Evolutionary conservation across 805 yeast species (phyloP), one percentile per base, ranked within the genome.

Genomic region (Yarrowia phangngaensis): DNA sequence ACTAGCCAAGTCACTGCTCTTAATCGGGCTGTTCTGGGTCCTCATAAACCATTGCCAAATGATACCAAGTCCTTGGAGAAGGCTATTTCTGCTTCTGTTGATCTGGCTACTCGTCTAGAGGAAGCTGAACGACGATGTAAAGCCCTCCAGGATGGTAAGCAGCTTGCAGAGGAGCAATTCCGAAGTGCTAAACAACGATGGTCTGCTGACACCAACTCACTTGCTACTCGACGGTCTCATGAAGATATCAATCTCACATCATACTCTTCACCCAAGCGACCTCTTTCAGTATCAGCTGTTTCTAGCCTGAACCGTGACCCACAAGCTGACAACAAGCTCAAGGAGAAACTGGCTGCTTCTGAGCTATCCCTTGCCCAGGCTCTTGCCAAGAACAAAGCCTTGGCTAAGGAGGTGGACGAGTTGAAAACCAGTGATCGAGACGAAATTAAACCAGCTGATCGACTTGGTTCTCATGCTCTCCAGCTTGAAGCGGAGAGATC

Each of bases 401-500:
- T 38, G 32, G n/a, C 45, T 20, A 20, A 38, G 14, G 51, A 49
- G 4, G 46, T 24, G 6, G 32, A 32, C 16, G 33, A 40, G 28
- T 30, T 35, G n/a, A 41, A 41, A 19, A 36, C 36, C 9, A 13
- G 20, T n/a, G 16, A 29, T 8, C 14, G 32, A 15, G 15, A 17
- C 26, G 29, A 47, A 4, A 14, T 19, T 12, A 33, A 33, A 12
- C 8, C 53, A 53, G 35, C 17, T 57, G 4, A 40, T 58, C 3
- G 76, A n/a, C n/a, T n/a, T n/a, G n/a, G n/a, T n/a, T n/a, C n/a
- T n/a, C n/a, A n/a, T n/a, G n/a, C 75, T 54, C 70, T 80, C 14
- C 78, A 75, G 50, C 63, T 83, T 17, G 79, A 80, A 34, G 73
- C 80, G 2, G 64, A 82, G 12, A 70, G 69, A 29, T 60, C 70